phyloP scores from a whole-genome alignment of 495 filamentous ascomycete species.

The Aspergillus bertholletiae region DNA sequence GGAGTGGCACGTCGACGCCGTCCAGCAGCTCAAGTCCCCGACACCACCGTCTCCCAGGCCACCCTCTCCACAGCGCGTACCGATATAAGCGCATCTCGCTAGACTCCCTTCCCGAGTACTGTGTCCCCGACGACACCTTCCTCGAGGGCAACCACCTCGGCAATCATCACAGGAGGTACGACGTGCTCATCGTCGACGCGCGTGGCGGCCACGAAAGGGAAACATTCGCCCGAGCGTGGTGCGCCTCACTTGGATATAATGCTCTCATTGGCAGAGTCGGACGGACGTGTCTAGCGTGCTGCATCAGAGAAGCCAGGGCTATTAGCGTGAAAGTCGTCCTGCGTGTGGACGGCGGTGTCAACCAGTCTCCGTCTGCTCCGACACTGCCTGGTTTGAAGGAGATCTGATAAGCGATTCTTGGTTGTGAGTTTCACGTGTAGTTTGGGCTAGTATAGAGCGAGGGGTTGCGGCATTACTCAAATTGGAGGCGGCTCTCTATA shows the following conservation, averaged over 20 bases:
- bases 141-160: conserved; percentile 9
- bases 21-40: conserved; percentile 4
- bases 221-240: conserved; percentile 65
- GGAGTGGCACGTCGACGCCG: conserved; percentile 30
- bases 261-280: conserved; percentile 63
- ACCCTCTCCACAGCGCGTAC: conserved; percentile 61
- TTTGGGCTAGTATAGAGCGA: background rate
- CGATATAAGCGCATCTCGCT: conserved; percentile 55
- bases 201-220: conserved; percentile 55
- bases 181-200: conserved; percentile 46
- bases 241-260: conserved; percentile 64
- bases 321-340: conserved; percentile 63
- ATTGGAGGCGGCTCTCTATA: no score
- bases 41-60: conserved; percentile 44
- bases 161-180: conserved; percentile 30
- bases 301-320: conserved; percentile 67
- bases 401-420: background rate
- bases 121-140: conserved; percentile 2
- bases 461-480: no score
- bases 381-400: background rate
- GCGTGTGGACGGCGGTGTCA: conserved; percentile 36
- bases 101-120: conserved; percentile 39
- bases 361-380: conserved; percentile 4
- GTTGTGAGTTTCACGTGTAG: background rate
- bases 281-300: conserved; percentile 63